Evolutionary conservation across 1,284 basidiomycete genomes (phyloP).

Genomic region (Ganoderma lingzhi): DNA sequence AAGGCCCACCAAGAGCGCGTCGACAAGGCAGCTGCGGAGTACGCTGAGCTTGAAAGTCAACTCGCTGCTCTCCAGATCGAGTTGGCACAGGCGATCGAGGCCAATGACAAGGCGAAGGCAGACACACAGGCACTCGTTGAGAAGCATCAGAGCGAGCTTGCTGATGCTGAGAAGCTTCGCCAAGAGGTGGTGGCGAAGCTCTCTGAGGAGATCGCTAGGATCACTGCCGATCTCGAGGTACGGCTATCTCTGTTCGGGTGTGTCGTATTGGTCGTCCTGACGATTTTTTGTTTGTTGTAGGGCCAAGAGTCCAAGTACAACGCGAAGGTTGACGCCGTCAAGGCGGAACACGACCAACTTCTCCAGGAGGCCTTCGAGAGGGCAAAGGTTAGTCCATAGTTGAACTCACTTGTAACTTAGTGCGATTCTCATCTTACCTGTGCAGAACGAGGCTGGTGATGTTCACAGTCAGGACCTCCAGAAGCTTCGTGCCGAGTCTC

Average conservation of each 20-base stretch:
- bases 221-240: constrained; percentile 72
- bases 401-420: neutral
- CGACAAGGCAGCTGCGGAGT: constrained; percentile 52
- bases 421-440: neutral
- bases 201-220: constrained; percentile 61
- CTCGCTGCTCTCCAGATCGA: constrained; percentile 57
- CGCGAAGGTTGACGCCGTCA: constrained; percentile 70
- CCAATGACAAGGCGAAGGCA: constrained; percentile 58
- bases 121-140: constrained; percentile 54
- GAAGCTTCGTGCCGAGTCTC: constrained; percentile 69
- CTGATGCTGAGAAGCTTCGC: constrained; percentile 56
- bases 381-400: constrained; percentile 66
- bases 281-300: constrained; percentile 47
- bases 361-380: constrained; percentile 76
- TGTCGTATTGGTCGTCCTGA: neutral
- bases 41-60: constrained; percentile 53
- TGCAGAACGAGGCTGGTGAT: constrained; percentile 70
- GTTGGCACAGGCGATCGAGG: constrained; percentile 51
- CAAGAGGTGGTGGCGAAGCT: constrained; percentile 62
- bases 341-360: constrained; percentile 69
- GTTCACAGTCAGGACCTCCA: constrained; percentile 77
- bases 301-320: constrained; percentile 74
- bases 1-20: constrained; percentile 57
- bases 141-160: constrained; percentile 55
- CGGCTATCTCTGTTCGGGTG: constrained; percentile 25